These are phyloP conservation scores for Thalia dealbata DNA, from an alignment of 176 grass and related monocot species.

Conservation along the genomic window DNA sequence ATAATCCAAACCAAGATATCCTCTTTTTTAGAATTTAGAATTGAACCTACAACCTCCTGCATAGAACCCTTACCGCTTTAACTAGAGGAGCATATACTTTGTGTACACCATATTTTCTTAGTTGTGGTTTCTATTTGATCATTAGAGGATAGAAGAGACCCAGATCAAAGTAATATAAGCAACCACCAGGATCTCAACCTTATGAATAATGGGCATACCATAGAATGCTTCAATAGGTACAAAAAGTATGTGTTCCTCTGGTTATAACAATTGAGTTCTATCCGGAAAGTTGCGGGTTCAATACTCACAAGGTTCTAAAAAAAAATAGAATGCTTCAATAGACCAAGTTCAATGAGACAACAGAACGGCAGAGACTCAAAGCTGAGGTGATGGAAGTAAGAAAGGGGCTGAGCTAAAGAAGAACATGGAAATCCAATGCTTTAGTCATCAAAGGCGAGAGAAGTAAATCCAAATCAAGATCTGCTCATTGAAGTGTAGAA, in stretches of 20 bases:
- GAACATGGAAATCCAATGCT: neutral
- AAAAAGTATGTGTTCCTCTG: too few relatives aligned
- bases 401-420: neutral
- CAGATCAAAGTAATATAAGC: neutral
- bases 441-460: neutral
- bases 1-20: too few relatives aligned
- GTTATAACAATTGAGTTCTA: too few relatives aligned
- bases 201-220: neutral
- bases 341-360: neutral
- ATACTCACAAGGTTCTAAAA: too few relatives aligned
- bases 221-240: neutral
- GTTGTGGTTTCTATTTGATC: neutral
- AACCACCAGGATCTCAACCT: neutral
- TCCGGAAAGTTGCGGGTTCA: too few relatives aligned
- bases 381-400: neutral
- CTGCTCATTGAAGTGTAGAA: neutral
- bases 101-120: too few relatives aligned
- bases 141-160: neutral
- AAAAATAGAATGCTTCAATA: neutral
- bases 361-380: neutral
- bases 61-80: too few relatives aligned
- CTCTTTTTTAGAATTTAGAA: too few relatives aligned
- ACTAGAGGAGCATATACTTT: too few relatives aligned
- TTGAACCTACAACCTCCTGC: too few relatives aligned
- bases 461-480: neutral